Evolutionary conservation across 441 rosid genomes (phyloP), one percentile per base, ranked within the genome.

Genomic region (Erysimum pusillum): DNA sequence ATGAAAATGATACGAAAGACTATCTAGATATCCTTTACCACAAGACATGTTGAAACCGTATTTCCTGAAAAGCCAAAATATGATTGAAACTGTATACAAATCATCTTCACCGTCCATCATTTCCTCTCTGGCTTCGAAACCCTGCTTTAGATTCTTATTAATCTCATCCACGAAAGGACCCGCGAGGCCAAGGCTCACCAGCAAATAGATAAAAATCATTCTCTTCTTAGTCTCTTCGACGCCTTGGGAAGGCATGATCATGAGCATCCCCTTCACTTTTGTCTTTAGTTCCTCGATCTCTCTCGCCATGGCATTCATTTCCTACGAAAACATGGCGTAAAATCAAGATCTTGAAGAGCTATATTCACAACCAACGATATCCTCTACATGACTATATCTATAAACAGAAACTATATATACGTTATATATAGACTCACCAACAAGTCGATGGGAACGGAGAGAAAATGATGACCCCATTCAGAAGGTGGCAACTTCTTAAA

Each of bases 61-160:
- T 17, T n/a, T 60, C 58, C 74, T 60, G 41, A 76, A 59, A 60
- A 68, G 48, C 74, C 74, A 60, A 7, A 76, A 68, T 5, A 68
- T 41, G 32, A 34, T 22, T 38, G 74, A 75, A 48, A 67, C 45
- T n/a, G 52, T 58, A 45, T 59, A 67, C 32, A 75, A 38, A 31
- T 75, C 79, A 1, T 17, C 12, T 67, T 76, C 74, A 41, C 60
- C 69, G 3, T 15, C 53, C 38, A 60, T 51, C 25, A 51, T 41
- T 17, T 61, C 54, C 6, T 76, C 63, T 14, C 39, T 68, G 2
- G 59, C 35, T 17, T 12, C 35, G 5, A 76, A 76, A 11, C 45
- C 18, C 0, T 76, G 38, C 31, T 51, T 18, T 4, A 76, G 13
- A 28, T 11, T 76, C 35, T 68, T 39, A 7, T 67, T 2, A 5